phyloP scores from a whole-genome alignment of 2,329 filamentous ascomycete species.

The Hawksworthiomyces lignivorus region DNA sequence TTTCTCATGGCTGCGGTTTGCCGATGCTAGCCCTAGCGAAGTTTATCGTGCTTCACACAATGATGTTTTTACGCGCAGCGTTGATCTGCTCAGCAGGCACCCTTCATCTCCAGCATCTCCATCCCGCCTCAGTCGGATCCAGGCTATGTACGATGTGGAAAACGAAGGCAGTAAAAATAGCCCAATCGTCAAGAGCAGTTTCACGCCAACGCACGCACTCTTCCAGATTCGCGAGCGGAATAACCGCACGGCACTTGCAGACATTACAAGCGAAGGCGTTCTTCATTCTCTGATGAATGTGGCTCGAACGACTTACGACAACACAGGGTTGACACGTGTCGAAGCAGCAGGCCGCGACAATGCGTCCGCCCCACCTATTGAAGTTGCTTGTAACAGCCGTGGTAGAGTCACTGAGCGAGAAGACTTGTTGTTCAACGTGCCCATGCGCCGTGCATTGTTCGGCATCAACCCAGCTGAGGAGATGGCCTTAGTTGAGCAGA shows the following conservation, averaged over 20 bases:
- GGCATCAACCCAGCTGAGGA: constrained; percentile 60
- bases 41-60: constrained; percentile 61
- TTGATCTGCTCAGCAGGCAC: constrained; percentile 37
- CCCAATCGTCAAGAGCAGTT: constrained; percentile 37
- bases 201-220: constrained; percentile 66
- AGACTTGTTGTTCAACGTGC: constrained; percentile 68
- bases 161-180: constrained; percentile 29
- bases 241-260: constrained; percentile 57
- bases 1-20: constrained; percentile 88
- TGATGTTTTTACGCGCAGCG: constrained; percentile 64
- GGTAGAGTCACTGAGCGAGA: constrained; percentile 59
- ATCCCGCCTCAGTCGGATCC: constrained; percentile 54
- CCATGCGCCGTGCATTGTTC: constrained; percentile 68
- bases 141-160: constrained; percentile 62
- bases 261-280: constrained; percentile 64
- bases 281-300: constrained; percentile 75
- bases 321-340: constrained; percentile 66
- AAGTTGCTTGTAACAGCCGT: constrained; percentile 67
- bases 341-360: constrained; percentile 75
- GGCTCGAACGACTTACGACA: constrained; percentile 54
- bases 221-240: constrained; percentile 71
- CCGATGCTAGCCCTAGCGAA: constrained; percentile 68
- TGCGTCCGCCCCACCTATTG: constrained; percentile 78
- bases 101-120: constrained; percentile 24
- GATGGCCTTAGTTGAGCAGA: constrained; percentile 63